Conservation (phyloP, 2,329 filamentous ascomycete species). For the Aureobasidium leucospermi region DNA sequence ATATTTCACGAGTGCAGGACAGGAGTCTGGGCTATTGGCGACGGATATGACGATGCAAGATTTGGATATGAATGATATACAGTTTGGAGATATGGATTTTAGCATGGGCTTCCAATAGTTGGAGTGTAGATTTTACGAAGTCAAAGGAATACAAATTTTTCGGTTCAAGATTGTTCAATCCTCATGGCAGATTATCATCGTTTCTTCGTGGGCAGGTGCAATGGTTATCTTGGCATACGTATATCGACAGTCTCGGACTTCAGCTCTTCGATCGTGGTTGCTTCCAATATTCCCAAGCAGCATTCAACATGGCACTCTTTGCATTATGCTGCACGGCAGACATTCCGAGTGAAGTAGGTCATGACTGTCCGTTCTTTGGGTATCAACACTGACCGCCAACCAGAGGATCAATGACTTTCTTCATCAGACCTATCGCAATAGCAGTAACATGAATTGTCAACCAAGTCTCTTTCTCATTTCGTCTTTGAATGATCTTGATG, state of each 20-base stretch:
- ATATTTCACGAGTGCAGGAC: background rate
- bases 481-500: background rate
- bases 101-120: background rate
- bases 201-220: too few relatives aligned
- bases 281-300: background rate
- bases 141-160: background rate
- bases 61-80: background rate
- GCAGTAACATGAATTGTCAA: background rate
- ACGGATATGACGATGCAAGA: constrained; percentile 5
- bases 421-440: background rate
- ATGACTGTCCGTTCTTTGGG: background rate
- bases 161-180: too few relatives aligned
- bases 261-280: too few relatives aligned
- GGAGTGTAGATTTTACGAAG: background rate
- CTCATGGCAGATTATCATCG: too few relatives aligned
- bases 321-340: background rate
- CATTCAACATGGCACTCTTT: background rate
- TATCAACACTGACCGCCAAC: background rate
- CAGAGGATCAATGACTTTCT: background rate
- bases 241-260: background rate
- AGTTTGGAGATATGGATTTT: constrained; percentile 6
- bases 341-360: background rate
- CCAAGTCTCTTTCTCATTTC: background rate
- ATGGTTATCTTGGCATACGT: too few relatives aligned
- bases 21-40: background rate